A percentile compares a stretch with the other conserved stretches of the same genome.
These are phyloP conservation scores for Gnaphalium uliginosum DNA, from an alignment of 129 eudicot species.

Conservation along the genomic window DNA sequence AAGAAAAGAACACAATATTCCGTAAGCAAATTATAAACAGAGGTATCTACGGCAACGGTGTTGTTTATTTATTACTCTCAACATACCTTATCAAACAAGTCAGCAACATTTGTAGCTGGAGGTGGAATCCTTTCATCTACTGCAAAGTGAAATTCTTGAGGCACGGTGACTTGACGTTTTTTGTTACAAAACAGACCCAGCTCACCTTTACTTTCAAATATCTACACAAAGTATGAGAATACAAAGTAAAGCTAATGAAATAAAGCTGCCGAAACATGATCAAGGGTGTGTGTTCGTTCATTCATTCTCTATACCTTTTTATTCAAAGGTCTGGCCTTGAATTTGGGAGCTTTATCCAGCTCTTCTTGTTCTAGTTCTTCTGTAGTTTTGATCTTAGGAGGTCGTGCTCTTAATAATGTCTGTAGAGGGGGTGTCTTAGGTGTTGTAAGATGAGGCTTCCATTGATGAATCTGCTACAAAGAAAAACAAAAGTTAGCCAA, in stretches of 20 bases:
- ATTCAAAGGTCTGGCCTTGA: slow-evolving; percentile 93
- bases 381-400: slow-evolving; percentile 60
- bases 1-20: slow-evolving; percentile 9
- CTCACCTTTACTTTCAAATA: slow-evolving; percentile 90
- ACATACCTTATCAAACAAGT: slow-evolving; percentile 80
- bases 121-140: slow-evolving; percentile 81
- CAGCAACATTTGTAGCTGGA: slow-evolving; percentile 51
- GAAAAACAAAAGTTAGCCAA: slow-evolving; percentile 4
- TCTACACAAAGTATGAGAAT: slow-evolving; percentile 37
- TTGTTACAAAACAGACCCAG: slow-evolving; percentile 77
- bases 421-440: slow-evolving; percentile 76
- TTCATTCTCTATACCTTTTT: slow-evolving; percentile 56
- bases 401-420: slow-evolving; percentile 82
- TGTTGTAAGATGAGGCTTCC: slow-evolving; percentile 74
- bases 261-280: background rate
- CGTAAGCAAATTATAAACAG: background rate
- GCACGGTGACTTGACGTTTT: slow-evolving; percentile 78
- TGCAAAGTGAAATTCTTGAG: slow-evolving; percentile 89
- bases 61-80: background rate
- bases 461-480: slow-evolving; percentile 51
- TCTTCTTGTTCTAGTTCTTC: slow-evolving; percentile 81
- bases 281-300: background rate
- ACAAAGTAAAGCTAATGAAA: background rate
- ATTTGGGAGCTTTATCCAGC: slow-evolving; percentile 82
- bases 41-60: background rate